Evolutionary conservation across 768 basidiomycete genomes (phyloP).

Genomic region (Cystobasidium tubakii): DNA sequence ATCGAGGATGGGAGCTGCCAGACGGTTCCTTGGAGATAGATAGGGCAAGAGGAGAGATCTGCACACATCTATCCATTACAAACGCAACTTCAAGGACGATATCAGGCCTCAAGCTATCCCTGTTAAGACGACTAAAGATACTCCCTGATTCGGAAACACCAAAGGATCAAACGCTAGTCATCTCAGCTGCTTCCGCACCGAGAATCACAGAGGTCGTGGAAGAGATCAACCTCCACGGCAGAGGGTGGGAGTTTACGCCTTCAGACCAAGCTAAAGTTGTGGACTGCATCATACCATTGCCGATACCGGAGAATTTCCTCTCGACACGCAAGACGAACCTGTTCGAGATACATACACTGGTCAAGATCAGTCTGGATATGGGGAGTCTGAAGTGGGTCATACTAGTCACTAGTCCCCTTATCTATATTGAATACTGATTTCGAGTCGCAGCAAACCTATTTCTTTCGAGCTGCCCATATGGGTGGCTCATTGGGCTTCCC

Average conservation of each 20-base stretch:
- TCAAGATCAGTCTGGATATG: slow-evolving; percentile 40
- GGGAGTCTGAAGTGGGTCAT: slow-evolving; percentile 38
- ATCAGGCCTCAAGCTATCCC: slow-evolving; percentile 39
- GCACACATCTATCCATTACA: slow-evolving; percentile 35
- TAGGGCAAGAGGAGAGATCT: not conserved
- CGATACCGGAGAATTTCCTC: slow-evolving; percentile 36
- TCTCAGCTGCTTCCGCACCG: slow-evolving; percentile 26
- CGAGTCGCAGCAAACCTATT: slow-evolving; percentile 37
- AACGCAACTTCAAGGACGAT: slow-evolving; percentile 42
- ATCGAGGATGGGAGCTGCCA: slow-evolving; percentile 33
- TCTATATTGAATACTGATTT: not conserved
- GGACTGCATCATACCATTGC: slow-evolving; percentile 27
- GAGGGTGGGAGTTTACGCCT: slow-evolving; percentile 41
- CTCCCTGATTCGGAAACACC: slow-evolving; percentile 19
- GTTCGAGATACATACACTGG: slow-evolving; percentile 42
- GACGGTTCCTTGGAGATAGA: slow-evolving; percentile 24
- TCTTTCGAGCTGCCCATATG: slow-evolving; percentile 43
- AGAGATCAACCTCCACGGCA: slow-evolving; percentile 37
- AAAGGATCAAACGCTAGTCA: not conserved
- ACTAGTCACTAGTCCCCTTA: too few relatives aligned
- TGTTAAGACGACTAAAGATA: slow-evolving; percentile 38
- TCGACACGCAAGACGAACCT: slow-evolving; percentile 36
- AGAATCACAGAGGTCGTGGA: slow-evolving; percentile 32
- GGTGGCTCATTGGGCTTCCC: slow-evolving; percentile 42
- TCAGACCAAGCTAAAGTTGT: slow-evolving; percentile 29